Conservation (phyloP, 2,329 filamentous ascomycete genomes). For the Xylariaceae sp. region DNA sequence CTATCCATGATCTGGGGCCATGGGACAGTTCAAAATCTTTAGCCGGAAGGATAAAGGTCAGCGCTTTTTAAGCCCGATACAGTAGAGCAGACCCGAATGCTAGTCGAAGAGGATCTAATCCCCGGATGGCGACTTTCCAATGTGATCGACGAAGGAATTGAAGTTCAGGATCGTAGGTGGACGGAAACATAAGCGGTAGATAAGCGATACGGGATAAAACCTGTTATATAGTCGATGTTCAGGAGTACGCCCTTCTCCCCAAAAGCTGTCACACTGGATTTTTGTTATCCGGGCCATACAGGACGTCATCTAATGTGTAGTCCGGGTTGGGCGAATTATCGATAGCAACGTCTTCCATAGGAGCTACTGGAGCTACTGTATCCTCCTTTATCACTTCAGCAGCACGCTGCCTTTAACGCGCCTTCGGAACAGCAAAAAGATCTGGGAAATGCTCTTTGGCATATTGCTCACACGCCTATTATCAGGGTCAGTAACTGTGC, state of each 20-base stretch:
- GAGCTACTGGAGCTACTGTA: too few species aligned
- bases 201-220: background rate
- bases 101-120: background rate
- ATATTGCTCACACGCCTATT: conserved; percentile 80
- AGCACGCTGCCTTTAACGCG: conserved; percentile 21
- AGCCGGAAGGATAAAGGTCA: too few species aligned
- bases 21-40: too few species aligned
- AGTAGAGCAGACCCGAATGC: background rate
- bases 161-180: background rate
- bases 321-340: too few species aligned
- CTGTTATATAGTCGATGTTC: conserved; percentile 11
- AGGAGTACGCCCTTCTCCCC: background rate
- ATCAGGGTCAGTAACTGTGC: conserved; percentile 15
- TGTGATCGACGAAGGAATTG: background rate
- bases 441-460: conserved; percentile 88
- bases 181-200: background rate
- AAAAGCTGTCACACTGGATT: background rate
- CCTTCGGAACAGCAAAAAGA: conserved; percentile 29
- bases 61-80: background rate
- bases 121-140: background rate
- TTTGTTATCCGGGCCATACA: too few species aligned
- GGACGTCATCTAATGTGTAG: background rate
- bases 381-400: too few species aligned
- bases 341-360: too few species aligned
- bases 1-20: background rate